Evolutionary conservation across 257 asterid species (phyloP).

Genomic region (Pogostemon cablin): DNA sequence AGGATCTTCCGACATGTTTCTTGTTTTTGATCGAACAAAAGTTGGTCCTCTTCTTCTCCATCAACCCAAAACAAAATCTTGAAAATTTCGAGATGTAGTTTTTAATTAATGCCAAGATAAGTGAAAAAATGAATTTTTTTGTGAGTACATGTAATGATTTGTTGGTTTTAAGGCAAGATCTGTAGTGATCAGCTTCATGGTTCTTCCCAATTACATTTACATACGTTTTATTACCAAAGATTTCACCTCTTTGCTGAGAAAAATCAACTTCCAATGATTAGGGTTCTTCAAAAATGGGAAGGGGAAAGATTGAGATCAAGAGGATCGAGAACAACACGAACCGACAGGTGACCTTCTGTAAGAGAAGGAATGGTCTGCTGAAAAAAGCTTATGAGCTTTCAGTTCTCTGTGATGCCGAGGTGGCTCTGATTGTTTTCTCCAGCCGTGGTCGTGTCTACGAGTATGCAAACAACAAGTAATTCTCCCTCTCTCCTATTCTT

Average conservation of each 20-base stretch:
- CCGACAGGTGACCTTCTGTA: conserved; percentile 81
- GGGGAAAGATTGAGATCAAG: conserved; percentile 87
- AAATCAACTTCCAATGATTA: background rate
- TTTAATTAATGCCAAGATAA: too few relatives aligned
- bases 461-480: conserved; percentile 67
- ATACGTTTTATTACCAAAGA: too few relatives aligned
- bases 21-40: too few relatives aligned
- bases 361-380: conserved; percentile 73
- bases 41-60: too few relatives aligned
- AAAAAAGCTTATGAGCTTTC: conserved; percentile 83
- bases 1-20: too few relatives aligned
- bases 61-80: too few relatives aligned
- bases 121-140: too few relatives aligned
- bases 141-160: background rate
- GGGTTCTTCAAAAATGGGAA: conserved; percentile 58
- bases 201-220: too few relatives aligned
- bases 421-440: conserved; percentile 76
- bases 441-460: conserved; percentile 79
- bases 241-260: too few relatives aligned
- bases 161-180: conserved; percentile 8
- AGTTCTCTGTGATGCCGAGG: conserved; percentile 74
- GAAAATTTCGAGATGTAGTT: too few relatives aligned
- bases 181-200: background rate
- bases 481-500: background rate
- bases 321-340: conserved; percentile 81